Base-by-base conservation (phyloP, 306 rosid species). In the Fragaria ananassa region DNA sequence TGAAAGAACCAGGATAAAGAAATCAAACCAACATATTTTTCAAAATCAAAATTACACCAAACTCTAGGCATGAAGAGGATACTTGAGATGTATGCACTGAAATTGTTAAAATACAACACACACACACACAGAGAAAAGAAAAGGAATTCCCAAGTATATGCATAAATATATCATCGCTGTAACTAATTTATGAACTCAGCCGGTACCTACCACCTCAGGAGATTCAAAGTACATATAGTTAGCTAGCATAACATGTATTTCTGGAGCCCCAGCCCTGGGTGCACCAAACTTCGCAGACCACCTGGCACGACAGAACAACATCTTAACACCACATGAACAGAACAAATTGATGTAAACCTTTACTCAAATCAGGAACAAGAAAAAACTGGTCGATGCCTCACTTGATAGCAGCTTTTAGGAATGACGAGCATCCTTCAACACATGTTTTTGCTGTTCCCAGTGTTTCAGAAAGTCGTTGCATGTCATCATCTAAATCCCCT, bases 251-350 rank as follows among this genome's bases (percentile, higher is more conserved):
- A 83, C 83, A 84, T 96, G 97, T 78, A 92, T 79, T 68, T 92
- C 96, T 44, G 97, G 91, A 83, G 97, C 86, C 74, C 97, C 99
- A 89, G 34, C 50, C 68, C 72, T 81, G 44, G 73, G 79, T 70
- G 84, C 86, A 83, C 93, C 99, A 89, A 81, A 91, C 75, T 88
- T 98, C 6, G 88, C 89, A 65, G 99, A 96, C 98, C 98, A 92
- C 87, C 99, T 96, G 87, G 73, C 64, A 74, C 25, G 6, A 51
- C 34, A 65, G 51, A 58, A 13, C 4, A 44, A 44, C 8, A 45
- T 44, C 44, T 60, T 44, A 10, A 74, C 45, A 25, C 29, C 58
- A 17, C 6, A 44, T 74, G 19, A 42, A 57, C 18, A 74, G 19
- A 60, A 14, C 13, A 44, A 44, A 60, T 51, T 14, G 56, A 61